Percentiles rank a stretch among this genome's conserved stretches.
These are phyloP conservation scores for Acarospora socialis DNA, from an alignment of 2,329 filamentous ascomycete genomes.

Conservation along the genomic window DNA sequence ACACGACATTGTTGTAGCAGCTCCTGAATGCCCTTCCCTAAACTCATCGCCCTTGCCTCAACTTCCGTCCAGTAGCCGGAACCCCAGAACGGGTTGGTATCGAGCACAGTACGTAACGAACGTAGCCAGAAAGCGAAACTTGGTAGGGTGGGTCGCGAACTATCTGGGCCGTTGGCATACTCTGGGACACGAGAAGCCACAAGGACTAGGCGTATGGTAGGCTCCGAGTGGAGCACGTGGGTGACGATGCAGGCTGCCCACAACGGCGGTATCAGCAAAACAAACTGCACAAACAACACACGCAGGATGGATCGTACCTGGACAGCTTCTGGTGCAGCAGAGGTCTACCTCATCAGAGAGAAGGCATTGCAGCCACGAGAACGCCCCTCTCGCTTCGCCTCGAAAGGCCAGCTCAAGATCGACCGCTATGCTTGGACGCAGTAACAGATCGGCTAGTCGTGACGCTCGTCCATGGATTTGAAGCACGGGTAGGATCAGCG, in stretches of 20 bases:
- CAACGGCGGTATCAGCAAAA: neutral
- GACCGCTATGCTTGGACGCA: conserved; percentile 33
- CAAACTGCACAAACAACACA: conserved; percentile 17
- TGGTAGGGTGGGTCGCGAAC: conserved; percentile 15
- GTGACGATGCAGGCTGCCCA: conserved; percentile 25
- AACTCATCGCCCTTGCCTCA: conserved; percentile 24
- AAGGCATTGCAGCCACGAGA: conserved; percentile 46
- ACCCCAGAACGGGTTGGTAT: conserved; percentile 31
- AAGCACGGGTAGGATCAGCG: conserved; percentile 43
- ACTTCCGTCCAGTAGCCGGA: conserved; percentile 28
- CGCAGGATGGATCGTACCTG: conserved; percentile 14
- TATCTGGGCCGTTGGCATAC: conserved; percentile 15
- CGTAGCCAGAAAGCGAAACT: conserved; percentile 26
- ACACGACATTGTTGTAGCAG: conserved; percentile 27
- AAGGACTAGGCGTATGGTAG: conserved; percentile 29
- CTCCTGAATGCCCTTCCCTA: conserved; percentile 26
- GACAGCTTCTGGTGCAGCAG: conserved; percentile 42
- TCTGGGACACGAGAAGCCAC: conserved; percentile 28
- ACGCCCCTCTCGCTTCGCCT: conserved; percentile 41
- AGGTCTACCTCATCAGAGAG: conserved; percentile 42
- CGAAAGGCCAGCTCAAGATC: conserved; percentile 44
- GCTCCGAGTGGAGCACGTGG: conserved; percentile 30
- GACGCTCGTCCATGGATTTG: conserved; percentile 42
- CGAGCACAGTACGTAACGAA: conserved; percentile 25
- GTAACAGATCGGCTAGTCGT: conserved; percentile 34